Conservation (phyloP, 2,329 filamentous ascomycete species). For the Aureobasidium musti region DNA sequence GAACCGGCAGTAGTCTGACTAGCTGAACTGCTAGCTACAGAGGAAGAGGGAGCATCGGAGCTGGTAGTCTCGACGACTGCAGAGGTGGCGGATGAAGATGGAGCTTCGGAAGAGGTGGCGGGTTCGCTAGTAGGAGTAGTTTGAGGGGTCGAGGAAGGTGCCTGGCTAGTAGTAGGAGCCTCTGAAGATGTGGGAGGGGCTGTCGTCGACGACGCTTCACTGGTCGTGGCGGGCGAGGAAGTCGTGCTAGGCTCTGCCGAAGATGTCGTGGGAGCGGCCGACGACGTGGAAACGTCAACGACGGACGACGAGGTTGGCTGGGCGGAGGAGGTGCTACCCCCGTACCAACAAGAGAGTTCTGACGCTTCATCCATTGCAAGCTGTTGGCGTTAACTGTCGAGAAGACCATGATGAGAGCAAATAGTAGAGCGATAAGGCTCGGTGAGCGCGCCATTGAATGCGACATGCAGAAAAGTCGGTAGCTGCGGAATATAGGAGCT, state of each 20-base stretch:
- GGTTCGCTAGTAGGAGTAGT: not conserved
- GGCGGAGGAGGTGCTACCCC: conserved; percentile 31
- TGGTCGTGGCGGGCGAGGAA: conserved; percentile 8
- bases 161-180: conserved; percentile 19
- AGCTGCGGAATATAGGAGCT: conserved; percentile 18
- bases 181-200: conserved; percentile 1
- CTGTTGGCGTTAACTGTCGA: conserved; percentile 39
- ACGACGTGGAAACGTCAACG: conserved; percentile 24
- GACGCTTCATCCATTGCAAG: conserved; percentile 39
- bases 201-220: not conserved
- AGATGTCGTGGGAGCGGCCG: conserved; percentile 7
- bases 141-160: conserved; percentile 7
- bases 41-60: conserved; percentile 5
- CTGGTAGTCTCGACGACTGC: not conserved
- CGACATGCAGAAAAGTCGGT: conserved; percentile 21
- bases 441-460: conserved; percentile 24
- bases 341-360: conserved; percentile 41
- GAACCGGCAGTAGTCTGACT: conserved; percentile 29
- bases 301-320: conserved; percentile 18
- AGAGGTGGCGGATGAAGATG: conserved; percentile 26
- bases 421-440: conserved; percentile 34
- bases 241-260: not conserved
- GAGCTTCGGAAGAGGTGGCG: conserved; percentile 1
- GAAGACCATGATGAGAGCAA: conserved; percentile 39
- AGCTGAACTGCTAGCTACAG: conserved; percentile 11